phyloP scores from a whole-genome alignment of 2,329 filamentous ascomycete genomes.

The Nothophoma quercina region DNA sequence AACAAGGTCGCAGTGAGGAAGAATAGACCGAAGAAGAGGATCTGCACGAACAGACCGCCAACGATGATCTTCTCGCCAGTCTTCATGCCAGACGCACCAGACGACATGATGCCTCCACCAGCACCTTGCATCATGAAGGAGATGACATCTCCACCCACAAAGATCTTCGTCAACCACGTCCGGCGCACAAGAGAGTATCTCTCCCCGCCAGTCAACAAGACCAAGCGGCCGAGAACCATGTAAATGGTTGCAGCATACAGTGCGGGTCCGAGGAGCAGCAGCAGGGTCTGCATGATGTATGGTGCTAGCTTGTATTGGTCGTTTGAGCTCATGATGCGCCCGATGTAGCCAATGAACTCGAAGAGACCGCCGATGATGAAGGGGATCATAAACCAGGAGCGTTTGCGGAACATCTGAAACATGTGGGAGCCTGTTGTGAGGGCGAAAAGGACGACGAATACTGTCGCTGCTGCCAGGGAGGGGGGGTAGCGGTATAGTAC shows the following conservation, averaged over 20 bases:
- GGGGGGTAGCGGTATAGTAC: conserved; percentile 52
- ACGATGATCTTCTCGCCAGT: conserved; percentile 55
- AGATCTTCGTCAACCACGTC: conserved; percentile 55
- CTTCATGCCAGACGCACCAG: conserved; percentile 33
- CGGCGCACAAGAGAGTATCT: conserved; percentile 49
- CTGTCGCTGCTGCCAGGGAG: conserved; percentile 54
- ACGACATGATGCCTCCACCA: conserved; percentile 50
- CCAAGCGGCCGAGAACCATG: conserved; percentile 58
- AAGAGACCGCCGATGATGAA: conserved; percentile 62
- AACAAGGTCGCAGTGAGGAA: conserved; percentile 35
- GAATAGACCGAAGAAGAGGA: conserved; percentile 59
- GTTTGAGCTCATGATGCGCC: conserved; percentile 51
- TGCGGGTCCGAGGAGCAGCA: conserved; percentile 56
- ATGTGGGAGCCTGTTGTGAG: conserved; percentile 52
- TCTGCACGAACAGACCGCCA: conserved; percentile 56
- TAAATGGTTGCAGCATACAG: conserved; percentile 59
- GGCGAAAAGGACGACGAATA: conserved; percentile 58
- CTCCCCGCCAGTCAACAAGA: conserved; percentile 50
- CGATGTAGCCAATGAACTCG: conserved; percentile 60
- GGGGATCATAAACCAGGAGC: conserved; percentile 61
- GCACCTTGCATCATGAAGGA: conserved; percentile 53
- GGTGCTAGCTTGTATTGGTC: conserved; percentile 43
- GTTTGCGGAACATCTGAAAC: conserved; percentile 51
- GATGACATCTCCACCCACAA: conserved; percentile 56
- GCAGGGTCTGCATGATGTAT: conserved; percentile 54